Evolutionary conservation across 495 filamentous ascomycete species (phyloP).

Genomic region (Umbilicaria muhlenbergii): DNA sequence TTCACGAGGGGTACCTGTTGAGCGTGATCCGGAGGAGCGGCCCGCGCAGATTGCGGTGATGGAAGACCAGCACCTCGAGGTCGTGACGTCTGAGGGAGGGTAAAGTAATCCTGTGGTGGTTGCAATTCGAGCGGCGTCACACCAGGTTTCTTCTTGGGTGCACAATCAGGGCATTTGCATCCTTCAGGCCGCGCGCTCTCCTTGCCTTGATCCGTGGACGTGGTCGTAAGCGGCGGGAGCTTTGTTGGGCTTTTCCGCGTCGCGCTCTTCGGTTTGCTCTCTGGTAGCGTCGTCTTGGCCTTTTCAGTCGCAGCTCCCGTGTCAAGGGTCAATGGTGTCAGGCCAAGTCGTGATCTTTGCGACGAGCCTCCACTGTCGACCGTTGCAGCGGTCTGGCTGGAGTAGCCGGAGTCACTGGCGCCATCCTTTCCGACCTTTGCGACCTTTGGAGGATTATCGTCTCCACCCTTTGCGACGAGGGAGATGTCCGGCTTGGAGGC

Average conservation of each 20-base stretch:
- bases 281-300: not conserved
- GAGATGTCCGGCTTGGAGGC: constrained; percentile 28
- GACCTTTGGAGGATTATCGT: constrained; percentile 7
- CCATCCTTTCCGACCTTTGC: constrained; percentile 21
- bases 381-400: constrained; percentile 44
- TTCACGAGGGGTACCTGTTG: not conserved
- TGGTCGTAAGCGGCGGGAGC: constrained; percentile 14
- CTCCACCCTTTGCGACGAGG: constrained; percentile 15
- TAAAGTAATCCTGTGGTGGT: not conserved
- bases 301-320: constrained; percentile 8
- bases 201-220: constrained; percentile 20
- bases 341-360: constrained; percentile 28
- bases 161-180: constrained; percentile 5
- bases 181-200: constrained; percentile 7
- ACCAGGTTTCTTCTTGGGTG: not conserved
- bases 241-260: constrained; percentile 11
- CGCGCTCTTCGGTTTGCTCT: constrained; percentile 1
- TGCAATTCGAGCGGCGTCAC: not conserved
- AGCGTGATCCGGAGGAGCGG: not conserved
- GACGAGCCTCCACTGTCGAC: constrained; percentile 38
- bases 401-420: constrained; percentile 50
- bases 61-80: not conserved
- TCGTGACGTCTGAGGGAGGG: not conserved
- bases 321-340: constrained; percentile 26
- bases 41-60: constrained; percentile 1